These are phyloP conservation scores for Exophiala calicioides DNA, from an alignment of 2,329 filamentous ascomycete species.

Conservation along the genomic window DNA sequence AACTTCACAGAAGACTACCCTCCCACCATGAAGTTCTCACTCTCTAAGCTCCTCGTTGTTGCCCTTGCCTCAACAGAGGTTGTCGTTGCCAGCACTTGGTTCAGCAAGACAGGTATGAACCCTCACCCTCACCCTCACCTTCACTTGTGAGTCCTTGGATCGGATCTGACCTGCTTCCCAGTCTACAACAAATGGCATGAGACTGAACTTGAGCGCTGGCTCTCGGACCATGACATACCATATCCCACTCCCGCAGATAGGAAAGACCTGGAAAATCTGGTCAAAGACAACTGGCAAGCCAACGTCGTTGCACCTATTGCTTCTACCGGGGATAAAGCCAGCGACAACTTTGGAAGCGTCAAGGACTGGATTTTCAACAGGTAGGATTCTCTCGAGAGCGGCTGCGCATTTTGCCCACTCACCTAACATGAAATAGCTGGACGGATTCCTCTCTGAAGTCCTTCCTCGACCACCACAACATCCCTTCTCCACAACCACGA, in stretches of 20 bases:
- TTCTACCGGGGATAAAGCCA: constrained; percentile 74
- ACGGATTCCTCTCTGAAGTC: constrained; percentile 89
- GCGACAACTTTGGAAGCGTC: constrained; percentile 69
- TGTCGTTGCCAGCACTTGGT: constrained; percentile 76
- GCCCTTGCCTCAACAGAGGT: constrained; percentile 68
- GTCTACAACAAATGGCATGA: constrained; percentile 99
- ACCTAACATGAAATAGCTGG: constrained; percentile 64
- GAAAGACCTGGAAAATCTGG: constrained; percentile 89
- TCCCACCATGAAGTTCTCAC: constrained; percentile 72
- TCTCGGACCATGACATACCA: constrained; percentile 86
- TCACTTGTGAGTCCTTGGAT: too few relatives aligned
- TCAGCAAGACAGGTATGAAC: constrained; percentile 74
- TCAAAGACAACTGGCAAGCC: constrained; percentile 84
- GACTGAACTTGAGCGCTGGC: constrained; percentile 95
- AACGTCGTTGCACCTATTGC: constrained; percentile 73
- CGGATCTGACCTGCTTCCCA: constrained; percentile 47
- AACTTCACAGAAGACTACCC: neutral
- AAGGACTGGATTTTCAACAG: constrained; percentile 91
- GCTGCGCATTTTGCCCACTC: constrained; percentile 3
- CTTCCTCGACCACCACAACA: constrained; percentile 84
- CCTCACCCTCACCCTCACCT: constrained; percentile 2
- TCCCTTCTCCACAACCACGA: constrained; percentile 86
- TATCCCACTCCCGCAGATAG: constrained; percentile 89
- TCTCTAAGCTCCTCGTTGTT: constrained; percentile 68
- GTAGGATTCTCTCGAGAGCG: constrained; percentile 45